phyloP scores from a whole-genome alignment of 1,284 basidiomycete genomes.

The Anthracocystis walkeri region DNA sequence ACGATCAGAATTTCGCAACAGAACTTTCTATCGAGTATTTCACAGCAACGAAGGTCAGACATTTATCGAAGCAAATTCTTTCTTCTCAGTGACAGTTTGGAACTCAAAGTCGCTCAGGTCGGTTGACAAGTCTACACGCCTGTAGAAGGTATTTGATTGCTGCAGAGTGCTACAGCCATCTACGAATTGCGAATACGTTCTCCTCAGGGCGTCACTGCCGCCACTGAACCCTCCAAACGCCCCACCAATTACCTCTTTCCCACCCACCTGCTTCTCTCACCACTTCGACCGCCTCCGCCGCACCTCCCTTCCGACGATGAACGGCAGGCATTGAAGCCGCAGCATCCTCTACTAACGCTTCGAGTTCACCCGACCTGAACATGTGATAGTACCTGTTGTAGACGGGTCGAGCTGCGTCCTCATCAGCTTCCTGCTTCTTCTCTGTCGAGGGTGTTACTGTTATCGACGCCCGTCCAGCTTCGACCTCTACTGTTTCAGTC shows the following conservation, averaged over 20 bases:
- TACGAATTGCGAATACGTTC: no score
- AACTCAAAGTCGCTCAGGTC: no score
- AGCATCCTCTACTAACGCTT: conserved; percentile 59
- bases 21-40: no score
- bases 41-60: no score
- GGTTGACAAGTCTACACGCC: no score
- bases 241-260: conserved; percentile 69
- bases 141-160: no score
- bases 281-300: conserved; percentile 20
- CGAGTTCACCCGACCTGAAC: conserved; percentile 64
- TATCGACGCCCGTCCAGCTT: conserved; percentile 9
- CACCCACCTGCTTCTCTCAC: conserved; percentile 59
- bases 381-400: conserved; percentile 68
- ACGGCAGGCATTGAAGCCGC: conserved; percentile 26
- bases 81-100: no score
- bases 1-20: no score
- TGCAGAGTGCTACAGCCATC: no score
- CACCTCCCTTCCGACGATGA: background rate
- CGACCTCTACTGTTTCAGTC: conserved; percentile 29
- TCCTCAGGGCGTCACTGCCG: background rate
- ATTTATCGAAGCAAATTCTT: no score
- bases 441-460: conserved; percentile 1
- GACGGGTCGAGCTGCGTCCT: conserved; percentile 32
- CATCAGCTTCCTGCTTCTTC: background rate
- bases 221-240: conserved; percentile 65